Evolutionary conservation across 768 basidiomycete genomes (phyloP), one percentile per base, ranked within the genome.

Genomic region (Grammothele lineata): DNA sequence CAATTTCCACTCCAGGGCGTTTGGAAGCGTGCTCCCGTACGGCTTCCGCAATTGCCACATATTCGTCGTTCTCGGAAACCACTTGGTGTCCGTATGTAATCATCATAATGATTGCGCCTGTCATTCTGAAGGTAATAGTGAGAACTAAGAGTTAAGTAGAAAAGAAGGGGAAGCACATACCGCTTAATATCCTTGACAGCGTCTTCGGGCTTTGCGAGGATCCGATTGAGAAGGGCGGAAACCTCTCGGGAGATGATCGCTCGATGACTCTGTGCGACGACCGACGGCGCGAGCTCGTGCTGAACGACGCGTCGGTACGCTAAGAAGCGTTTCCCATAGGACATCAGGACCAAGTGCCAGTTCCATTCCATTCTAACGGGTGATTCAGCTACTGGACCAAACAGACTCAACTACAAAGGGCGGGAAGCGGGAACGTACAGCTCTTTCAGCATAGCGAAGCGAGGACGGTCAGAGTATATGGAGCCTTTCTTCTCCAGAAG

Each of bases 371-470:
- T 30, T 30, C 27, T 30, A 30, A 7, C 14, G 27, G 8, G 14
- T n/a, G 27, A 30, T 14, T 7, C 8, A 30, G 27, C 27, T n/a
- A n/a, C n/a, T n/a, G n/a, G n/a, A n/a, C 8, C 27, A 14, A 30
- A 7, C 8, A 30, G 27, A 7, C 8, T 30, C n/a, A 30, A 14
- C 7, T 14, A 30, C 8, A 7, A 30, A 7, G n/a, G n/a, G n/a
- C n/a, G n/a, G n/a, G n/a, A n/a, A n/a, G n/a, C n/a, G n/a, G n/a
- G n/a, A n/a, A 30, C 27, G 27, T 30, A 30, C 27, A 72, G 59
- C 24, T 67, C 67, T 12, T 68, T 65, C 6, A 62, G 63, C 41
- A 73, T 66, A 1, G 61, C 59, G n/a, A 71, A 66, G 14, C 48
- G 56, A 4, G 67, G 65, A 4, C 66, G 56, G 33, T 64, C 50